Conservation (phyloP, 192 early-diverging fungal genomes). For the Coemansia sp. region DNA sequence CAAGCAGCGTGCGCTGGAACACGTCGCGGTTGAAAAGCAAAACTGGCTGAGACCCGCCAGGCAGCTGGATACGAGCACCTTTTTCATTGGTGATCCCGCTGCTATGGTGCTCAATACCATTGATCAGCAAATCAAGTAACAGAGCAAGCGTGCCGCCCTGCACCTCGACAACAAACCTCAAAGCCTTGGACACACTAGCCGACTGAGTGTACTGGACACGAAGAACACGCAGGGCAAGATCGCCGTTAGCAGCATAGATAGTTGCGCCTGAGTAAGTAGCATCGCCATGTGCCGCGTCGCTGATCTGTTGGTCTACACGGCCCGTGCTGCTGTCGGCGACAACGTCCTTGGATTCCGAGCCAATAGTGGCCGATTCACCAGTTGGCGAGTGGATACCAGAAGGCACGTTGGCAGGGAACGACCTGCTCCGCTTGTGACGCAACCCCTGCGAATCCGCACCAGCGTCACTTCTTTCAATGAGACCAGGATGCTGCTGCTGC, state of each 20-base stretch:
- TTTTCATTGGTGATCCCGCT: slow-evolving; percentile 50
- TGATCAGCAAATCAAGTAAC: slow-evolving; percentile 60
- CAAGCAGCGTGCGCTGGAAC: slow-evolving; percentile 60
- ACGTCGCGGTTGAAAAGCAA: slow-evolving; percentile 54
- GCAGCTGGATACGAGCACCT: slow-evolving; percentile 40
- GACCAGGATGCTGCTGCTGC: not conserved
- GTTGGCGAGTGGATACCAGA: slow-evolving; percentile 7
- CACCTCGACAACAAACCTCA: slow-evolving; percentile 58
- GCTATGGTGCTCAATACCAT: slow-evolving; percentile 57
- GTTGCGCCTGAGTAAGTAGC: slow-evolving; percentile 40
- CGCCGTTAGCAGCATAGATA: slow-evolving; percentile 48
- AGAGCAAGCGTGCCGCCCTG: slow-evolving; percentile 62
- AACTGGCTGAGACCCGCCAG: slow-evolving; percentile 20
- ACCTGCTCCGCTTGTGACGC: slow-evolving; percentile 51
- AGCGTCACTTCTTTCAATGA: slow-evolving; percentile 1
- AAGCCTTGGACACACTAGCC: not conserved
- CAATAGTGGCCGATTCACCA: slow-evolving; percentile 7
- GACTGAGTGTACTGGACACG: slow-evolving; percentile 41
- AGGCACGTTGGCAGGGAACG: slow-evolving; percentile 32
- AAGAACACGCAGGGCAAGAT: slow-evolving; percentile 41
- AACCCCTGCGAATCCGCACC: slow-evolving; percentile 18
- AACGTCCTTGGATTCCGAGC: not conserved
- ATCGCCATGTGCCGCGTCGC: slow-evolving; percentile 31
- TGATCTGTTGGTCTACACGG: slow-evolving; percentile 33
- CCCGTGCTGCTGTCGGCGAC: not conserved